Base-by-base conservation (phyloP, 164 flowering plant species). In the Macadamia integrifolia region DNA sequence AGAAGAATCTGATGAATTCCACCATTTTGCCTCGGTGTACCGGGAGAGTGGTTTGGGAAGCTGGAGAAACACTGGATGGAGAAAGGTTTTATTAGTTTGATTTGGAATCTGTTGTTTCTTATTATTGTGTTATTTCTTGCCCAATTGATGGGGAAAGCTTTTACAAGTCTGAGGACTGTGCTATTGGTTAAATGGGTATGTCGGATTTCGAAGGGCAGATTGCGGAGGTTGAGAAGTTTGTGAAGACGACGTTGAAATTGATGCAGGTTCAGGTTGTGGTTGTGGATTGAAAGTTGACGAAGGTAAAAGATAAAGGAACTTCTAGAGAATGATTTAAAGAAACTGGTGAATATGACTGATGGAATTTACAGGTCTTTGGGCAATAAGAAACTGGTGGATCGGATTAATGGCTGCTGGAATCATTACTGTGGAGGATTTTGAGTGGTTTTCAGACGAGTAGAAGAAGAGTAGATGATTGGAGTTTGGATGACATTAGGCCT, bases 191-290 rank as follows among this genome's bases (percentile, higher is more conserved):
- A 52, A 29, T 67, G 23, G 84, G 71, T 18, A 61, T 75, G 23
- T 64, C 70, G 43, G 89, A 89, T 32, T 78, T 84, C 50, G 93
- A 92, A 64, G 81, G 85, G 32, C 72, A 85, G 58, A 73, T 90
- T 48, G 75, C 86, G 0, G 87, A 82, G 56, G 73, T 90, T 14
- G 96, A 92, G 78, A 42, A 61, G 17, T 75, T 84, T 11, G 44
- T 85, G 73, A 87, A 85, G 82, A 84, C 71, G 32, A 84, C 71
- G 32, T 64, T 80, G 8, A 84, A 81, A 66, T 82, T 85, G 87
- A 78, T 88, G 72, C 93, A 89, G 79, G 84, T 85, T 29, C 97
- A 87, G 69, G 80, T 89, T n/a, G 91, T 84, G 43, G 83, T 79
- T 5, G 60, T 78, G 17, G 86, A 82, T 62, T 64, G 62, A 60